Percentiles rank a stretch among this genome's conserved stretches.
Conservation (phyloP, 2,329 filamentous ascomycete species). For the Phialophora chinensis region DNA sequence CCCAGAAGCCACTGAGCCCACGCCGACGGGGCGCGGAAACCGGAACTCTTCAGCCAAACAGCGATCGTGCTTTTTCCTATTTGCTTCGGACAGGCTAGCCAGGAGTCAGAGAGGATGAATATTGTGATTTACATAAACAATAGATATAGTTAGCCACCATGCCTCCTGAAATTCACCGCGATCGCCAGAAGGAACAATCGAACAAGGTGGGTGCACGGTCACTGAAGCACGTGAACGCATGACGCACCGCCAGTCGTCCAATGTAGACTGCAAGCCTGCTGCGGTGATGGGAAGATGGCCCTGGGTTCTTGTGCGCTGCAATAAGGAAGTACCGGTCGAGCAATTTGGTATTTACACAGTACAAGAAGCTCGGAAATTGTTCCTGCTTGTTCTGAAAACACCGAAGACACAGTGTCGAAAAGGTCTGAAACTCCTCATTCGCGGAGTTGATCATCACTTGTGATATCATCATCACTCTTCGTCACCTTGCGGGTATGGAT, state of each 20-base stretch:
- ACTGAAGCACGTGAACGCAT: slow-evolving; percentile 3
- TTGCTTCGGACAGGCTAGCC: slow-evolving; percentile 5
- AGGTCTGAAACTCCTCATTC: background rate
- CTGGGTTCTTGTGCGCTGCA: background rate
- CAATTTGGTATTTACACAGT: background rate
- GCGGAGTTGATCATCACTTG: background rate
- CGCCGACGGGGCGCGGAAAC: slow-evolving; percentile 13
- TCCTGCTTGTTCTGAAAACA: background rate
- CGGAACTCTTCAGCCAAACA: slow-evolving; percentile 17
- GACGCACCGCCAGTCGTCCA: background rate
- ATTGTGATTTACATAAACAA: background rate
- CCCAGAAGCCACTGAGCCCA: slow-evolving; percentile 8
- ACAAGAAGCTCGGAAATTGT: background rate
- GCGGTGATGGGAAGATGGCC: background rate
- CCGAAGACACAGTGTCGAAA: background rate
- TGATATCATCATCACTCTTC: background rate
- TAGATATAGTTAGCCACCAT: slow-evolving; percentile 3
- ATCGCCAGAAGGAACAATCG: background rate
- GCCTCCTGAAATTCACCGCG: slow-evolving; percentile 10
- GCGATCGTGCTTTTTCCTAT: slow-evolving; percentile 3
- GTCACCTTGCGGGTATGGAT: background rate
- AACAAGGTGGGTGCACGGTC: background rate
- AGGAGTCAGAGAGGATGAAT: background rate
- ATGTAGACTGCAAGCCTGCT: background rate
- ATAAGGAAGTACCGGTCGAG: background rate